Evolutionary conservation across 768 basidiomycete genomes (phyloP).

Genomic region (Termitomyces titanicus): DNA sequence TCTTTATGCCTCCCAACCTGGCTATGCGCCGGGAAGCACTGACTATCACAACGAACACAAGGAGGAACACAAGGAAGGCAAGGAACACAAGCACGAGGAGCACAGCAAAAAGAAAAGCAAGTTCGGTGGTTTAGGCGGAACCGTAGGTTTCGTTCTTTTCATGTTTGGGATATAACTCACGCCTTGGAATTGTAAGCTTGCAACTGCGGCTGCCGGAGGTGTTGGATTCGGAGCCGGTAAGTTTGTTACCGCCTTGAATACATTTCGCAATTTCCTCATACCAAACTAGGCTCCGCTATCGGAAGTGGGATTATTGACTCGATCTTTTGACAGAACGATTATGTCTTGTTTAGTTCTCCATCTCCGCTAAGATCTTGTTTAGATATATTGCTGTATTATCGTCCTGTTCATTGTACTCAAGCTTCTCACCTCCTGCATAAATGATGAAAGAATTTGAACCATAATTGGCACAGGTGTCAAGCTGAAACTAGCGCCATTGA

Average conservation of each 20-base stretch:
- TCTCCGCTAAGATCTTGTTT: background rate
- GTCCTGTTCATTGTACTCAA: background rate
- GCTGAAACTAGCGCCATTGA: too few species aligned
- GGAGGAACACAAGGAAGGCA: slow-evolving; percentile 11
- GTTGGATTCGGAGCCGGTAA: slow-evolving; percentile 72
- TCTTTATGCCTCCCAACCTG: slow-evolving; percentile 7
- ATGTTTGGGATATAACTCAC: slow-evolving; percentile 1
- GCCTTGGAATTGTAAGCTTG: slow-evolving; percentile 30
- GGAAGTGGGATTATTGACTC: slow-evolving; percentile 41
- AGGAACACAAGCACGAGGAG: slow-evolving; percentile 11
- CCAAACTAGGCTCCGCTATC: slow-evolving; percentile 36
- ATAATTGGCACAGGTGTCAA: too few species aligned
- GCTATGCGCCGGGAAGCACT: background rate
- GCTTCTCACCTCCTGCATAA: too few species aligned
- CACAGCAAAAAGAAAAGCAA: slow-evolving; percentile 48
- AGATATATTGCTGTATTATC: background rate
- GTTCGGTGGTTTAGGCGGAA: slow-evolving; percentile 49
- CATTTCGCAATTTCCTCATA: background rate
- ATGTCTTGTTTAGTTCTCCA: background rate
- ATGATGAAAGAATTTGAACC: too few species aligned
- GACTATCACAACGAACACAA: background rate
- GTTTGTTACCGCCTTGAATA: background rate
- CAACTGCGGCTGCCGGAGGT: slow-evolving; percentile 58
- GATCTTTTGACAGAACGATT: slow-evolving; percentile 33
- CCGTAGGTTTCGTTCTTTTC: slow-evolving; percentile 27